Evolutionary conservation across 2,329 filamentous ascomycete species (phyloP).

Genomic region (Penicillium occitanis): DNA sequence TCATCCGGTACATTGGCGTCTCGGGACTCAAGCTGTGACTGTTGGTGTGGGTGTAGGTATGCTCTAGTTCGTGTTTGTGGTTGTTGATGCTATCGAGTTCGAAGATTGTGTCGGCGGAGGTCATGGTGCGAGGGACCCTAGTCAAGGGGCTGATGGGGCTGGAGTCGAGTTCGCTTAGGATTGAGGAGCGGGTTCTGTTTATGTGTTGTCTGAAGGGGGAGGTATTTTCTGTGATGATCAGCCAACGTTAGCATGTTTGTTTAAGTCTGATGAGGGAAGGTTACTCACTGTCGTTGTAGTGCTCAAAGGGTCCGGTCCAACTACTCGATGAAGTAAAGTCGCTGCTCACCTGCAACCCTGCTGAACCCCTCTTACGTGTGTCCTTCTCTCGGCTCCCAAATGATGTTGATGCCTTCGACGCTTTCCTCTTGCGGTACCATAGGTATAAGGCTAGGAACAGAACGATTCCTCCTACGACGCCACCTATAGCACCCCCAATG

Average conservation of each 20-base stretch:
- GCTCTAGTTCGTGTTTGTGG: not conserved
- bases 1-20: not conserved
- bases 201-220: not conserved
- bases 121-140: not conserved
- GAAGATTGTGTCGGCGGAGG: slow-evolving; percentile 2
- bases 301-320: not conserved
- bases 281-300: slow-evolving; percentile 7
- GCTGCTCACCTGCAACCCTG: not conserved
- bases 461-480: slow-evolving; percentile 20
- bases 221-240: not conserved
- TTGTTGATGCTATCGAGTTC: slow-evolving; percentile 15
- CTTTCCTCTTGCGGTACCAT: slow-evolving; percentile 25
- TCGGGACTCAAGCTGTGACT: not conserved
- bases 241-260: not conserved
- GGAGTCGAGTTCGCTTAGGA: slow-evolving; percentile 4
- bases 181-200: slow-evolving; percentile 11
- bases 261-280: not conserved
- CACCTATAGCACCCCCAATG: slow-evolving; percentile 29
- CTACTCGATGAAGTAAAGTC: not conserved
- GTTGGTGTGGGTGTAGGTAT: not conserved
- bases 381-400: not conserved
- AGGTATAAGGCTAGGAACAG: slow-evolving; percentile 23
- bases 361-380: not conserved
- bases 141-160: not conserved
- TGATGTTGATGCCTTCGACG: slow-evolving; percentile 10